Base-by-base conservation (phyloP, 306 rosid species). In the Ormosia semicastrata region DNA sequence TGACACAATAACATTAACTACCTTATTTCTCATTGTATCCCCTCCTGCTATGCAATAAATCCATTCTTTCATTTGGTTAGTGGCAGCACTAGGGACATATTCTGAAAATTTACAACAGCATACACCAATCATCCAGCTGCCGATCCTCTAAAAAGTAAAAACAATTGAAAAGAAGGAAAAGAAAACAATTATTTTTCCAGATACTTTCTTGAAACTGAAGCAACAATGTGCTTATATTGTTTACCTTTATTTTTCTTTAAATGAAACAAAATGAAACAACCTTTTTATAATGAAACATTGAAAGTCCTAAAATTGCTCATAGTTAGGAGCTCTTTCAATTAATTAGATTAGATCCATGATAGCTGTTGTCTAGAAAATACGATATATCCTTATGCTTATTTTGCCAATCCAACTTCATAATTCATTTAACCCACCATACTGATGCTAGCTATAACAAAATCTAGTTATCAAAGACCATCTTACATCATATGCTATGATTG, bases 81-180 rank as follows among this genome's bases (percentile, higher is more conserved):
- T n/a, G n/a, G n/a, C n/a, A n/a, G n/a, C n/a, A n/a, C n/a, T n/a
- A n/a, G n/a, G n/a, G n/a, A n/a, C n/a, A n/a, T n/a, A n/a, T n/a
- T n/a, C n/a, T n/a, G n/a, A n/a, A 47, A 77, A 65, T 65, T 64
- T 52, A 43, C 71, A 72, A n/a, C 7, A 8, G 76, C 80, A 72
- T 41, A 66, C 18, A 77, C 39, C 56, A 78, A 72, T 64, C 37
- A 56, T 46, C 34, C 8, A 83, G 81, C 56, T 4, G 36, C 46
- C 71, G 56, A 65, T 40, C 76, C 53, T 34, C 76, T 71, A 30
- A 7, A n/a, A n/a, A n/a, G n/a, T n/a, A n/a, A n/a, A 82, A 60
- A 15, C 44, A 39, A 40, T 39, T 47, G 4, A 43, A 36, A 73
- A 77, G 7, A 9, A 54, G 30, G 46, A 34, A 36, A 71, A 17